phyloP scores from a whole-genome alignment of 2,329 filamentous ascomycete genomes.

The Tothia fuscella region DNA sequence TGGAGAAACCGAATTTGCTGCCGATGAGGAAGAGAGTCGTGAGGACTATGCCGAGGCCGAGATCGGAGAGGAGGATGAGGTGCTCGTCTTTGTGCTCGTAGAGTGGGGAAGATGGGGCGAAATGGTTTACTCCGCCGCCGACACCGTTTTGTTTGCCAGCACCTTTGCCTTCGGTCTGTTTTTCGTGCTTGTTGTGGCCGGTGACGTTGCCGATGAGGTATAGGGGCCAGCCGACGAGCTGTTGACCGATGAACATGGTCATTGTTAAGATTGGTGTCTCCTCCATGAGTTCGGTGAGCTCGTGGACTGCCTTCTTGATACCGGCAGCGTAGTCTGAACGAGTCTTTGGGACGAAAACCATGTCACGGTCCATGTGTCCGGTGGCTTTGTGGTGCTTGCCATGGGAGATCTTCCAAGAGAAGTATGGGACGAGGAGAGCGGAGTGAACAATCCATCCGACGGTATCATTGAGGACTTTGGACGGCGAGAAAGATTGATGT shows the following conservation, averaged over 20 bases:
- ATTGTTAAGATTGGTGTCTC: slow-evolving; percentile 84
- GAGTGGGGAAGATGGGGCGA: slow-evolving; percentile 74
- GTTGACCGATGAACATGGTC: slow-evolving; percentile 63
- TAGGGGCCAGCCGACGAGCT: slow-evolving; percentile 84
- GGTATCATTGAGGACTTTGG: slow-evolving; percentile 77
- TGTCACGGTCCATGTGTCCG: slow-evolving; percentile 92
- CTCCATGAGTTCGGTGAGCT: slow-evolving; percentile 80
- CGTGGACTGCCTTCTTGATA: slow-evolving; percentile 62
- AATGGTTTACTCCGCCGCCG: slow-evolving; percentile 83
- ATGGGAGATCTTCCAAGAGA: slow-evolving; percentile 99
- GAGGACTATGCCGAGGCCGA: slow-evolving; percentile 55
- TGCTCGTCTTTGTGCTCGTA: slow-evolving; percentile 87
- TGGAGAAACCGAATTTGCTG: slow-evolving; percentile 68
- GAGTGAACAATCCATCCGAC: slow-evolving; percentile 91
- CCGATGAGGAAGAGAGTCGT: slow-evolving; percentile 55
- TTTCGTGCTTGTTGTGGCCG: slow-evolving; percentile 88
- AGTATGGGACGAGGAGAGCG: slow-evolving; percentile 83
- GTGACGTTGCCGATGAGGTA: slow-evolving; percentile 90
- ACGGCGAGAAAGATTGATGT: slow-evolving; percentile 92
- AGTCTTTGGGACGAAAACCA: slow-evolving; percentile 96
- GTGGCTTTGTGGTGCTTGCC: slow-evolving; percentile 99
- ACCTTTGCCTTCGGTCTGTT: slow-evolving; percentile 84
- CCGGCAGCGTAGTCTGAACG: slow-evolving; percentile 68
- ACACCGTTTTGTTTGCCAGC: slow-evolving; percentile 81
- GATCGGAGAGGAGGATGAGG: slow-evolving; percentile 73